phyloP scores from a whole-genome alignment of 805 yeast genomes.

The Candida coquimbonensis region DNA sequence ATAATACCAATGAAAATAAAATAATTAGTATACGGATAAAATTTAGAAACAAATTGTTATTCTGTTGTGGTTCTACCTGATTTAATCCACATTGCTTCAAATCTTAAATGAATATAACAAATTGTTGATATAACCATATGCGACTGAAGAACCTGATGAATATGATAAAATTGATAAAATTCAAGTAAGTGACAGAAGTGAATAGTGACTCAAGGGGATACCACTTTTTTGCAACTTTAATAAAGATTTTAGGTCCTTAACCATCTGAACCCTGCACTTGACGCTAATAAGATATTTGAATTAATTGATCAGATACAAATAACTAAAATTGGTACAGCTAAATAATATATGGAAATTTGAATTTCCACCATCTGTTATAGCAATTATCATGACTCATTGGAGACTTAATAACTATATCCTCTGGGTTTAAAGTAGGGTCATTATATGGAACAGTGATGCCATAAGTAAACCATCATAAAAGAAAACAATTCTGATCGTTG shows the following conservation, averaged over 20 bases:
- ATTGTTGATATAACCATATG: conserved; percentile 63
- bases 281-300: conserved; percentile 43
- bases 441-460: conserved; percentile 50
- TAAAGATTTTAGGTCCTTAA: conserved; percentile 50
- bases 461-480: no score
- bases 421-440: conserved; percentile 33
- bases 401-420: conserved; percentile 40
- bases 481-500: no score
- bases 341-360: conserved; percentile 50
- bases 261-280: conserved; percentile 33
- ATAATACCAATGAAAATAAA: conserved; percentile 32
- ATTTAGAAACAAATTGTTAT: conserved; percentile 64
- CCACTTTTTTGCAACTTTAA: conserved; percentile 48
- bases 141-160: conserved; percentile 41
- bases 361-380: conserved; percentile 56
- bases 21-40: conserved; percentile 35
- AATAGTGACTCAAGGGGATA: conserved; percentile 63
- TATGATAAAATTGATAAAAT: conserved; percentile 51
- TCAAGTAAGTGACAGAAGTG: conserved; percentile 52
- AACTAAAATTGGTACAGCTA: conserved; percentile 59
- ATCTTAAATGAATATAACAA: conserved; percentile 54
- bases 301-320: conserved; percentile 67
- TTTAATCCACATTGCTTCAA: conserved; percentile 52
- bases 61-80: conserved; percentile 58
- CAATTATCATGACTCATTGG: conserved; percentile 57